Percentiles rank a stretch among this genome's conserved stretches.
These are phyloP conservation scores for Fusarium longipes DNA, from an alignment of 2,329 filamentous ascomycete genomes.

Conservation along the genomic window DNA sequence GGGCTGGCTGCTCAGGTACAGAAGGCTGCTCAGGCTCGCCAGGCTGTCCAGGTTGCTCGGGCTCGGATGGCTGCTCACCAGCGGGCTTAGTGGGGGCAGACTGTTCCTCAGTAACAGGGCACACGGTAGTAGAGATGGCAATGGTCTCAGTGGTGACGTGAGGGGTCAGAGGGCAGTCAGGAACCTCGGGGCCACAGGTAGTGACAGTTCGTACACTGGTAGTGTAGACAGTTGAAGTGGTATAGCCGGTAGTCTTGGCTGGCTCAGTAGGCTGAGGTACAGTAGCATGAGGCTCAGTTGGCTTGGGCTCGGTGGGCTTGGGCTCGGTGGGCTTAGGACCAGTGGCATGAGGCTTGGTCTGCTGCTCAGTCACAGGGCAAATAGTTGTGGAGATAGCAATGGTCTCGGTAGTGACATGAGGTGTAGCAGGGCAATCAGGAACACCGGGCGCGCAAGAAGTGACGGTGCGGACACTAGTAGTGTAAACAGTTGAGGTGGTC, in stretches of 20 bases:
- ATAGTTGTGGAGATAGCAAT: constrained; percentile 28
- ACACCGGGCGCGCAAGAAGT: constrained; percentile 24
- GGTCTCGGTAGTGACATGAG: constrained; percentile 33
- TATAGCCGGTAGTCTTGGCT: constrained; percentile 26
- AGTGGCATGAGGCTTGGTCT: constrained; percentile 8
- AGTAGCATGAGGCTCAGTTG: constrained; percentile 4
- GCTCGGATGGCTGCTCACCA: not conserved
- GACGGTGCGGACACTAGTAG: constrained; percentile 31
- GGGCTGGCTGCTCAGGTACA: not conserved
- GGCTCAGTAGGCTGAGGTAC: constrained; percentile 9
- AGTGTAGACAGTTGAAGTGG: constrained; percentile 32
- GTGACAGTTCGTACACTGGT: constrained; percentile 39
- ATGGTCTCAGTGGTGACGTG: constrained; percentile 21
- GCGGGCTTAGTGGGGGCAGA: constrained; percentile 4
- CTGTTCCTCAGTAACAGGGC: constrained; percentile 23
- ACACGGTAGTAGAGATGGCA: constrained; percentile 33
- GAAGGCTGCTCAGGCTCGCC: not conserved
- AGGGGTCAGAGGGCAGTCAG: constrained; percentile 11
- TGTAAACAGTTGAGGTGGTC: constrained; percentile 38
- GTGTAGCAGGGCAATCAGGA: constrained; percentile 16
- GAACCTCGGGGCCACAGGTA: constrained; percentile 7
- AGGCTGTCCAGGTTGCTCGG: not conserved
- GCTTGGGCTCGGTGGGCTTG: constrained; percentile 10
- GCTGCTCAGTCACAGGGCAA: constrained; percentile 33
- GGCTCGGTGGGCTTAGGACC: not conserved